Percentiles rank a stretch among this genome's conserved stretches.
phyloP scores from a whole-genome alignment of 202 grass and related monocot genomes.

The Schoenoplectus tabernaemontani region DNA sequence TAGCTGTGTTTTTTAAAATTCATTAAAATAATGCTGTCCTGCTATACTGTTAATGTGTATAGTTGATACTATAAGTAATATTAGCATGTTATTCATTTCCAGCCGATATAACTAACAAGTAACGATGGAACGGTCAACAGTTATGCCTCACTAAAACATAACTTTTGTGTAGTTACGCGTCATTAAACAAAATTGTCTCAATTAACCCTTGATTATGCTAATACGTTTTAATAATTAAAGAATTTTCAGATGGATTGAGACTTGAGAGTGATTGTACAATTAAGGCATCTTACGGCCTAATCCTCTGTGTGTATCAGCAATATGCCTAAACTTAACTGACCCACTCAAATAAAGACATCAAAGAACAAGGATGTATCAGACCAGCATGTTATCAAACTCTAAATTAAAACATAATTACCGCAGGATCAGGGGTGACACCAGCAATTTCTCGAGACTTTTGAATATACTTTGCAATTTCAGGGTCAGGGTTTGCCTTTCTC shows the following conservation, averaged over 20 bases:
- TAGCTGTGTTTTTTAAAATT: constrained; percentile 32
- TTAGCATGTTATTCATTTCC: neutral
- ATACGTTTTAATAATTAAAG: neutral
- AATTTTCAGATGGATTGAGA: neutral
- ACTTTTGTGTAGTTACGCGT: neutral
- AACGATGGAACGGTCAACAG: neutral
- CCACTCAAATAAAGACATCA: neutral
- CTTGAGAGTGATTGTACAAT: neutral
- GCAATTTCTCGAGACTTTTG: constrained; percentile 74
- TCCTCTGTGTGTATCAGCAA: neutral
- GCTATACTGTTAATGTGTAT: neutral
- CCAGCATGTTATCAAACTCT: neutral
- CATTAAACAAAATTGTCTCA: neutral
- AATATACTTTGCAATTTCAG: constrained; percentile 67
- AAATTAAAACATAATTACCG: constrained; percentile 35
- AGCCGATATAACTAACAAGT: neutral
- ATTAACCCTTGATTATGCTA: neutral
- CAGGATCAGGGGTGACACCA: constrained; percentile 45
- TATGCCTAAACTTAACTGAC: neutral
- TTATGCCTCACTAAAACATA: neutral
- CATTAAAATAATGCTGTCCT: neutral
- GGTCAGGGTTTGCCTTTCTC: constrained; percentile 73
- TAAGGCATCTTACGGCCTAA: neutral
- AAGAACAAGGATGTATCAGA: neutral
- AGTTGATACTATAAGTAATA: neutral